Evolutionary conservation across 2,329 filamentous ascomycete genomes (phyloP).

Genomic region (Domatiomyces globalis): DNA sequence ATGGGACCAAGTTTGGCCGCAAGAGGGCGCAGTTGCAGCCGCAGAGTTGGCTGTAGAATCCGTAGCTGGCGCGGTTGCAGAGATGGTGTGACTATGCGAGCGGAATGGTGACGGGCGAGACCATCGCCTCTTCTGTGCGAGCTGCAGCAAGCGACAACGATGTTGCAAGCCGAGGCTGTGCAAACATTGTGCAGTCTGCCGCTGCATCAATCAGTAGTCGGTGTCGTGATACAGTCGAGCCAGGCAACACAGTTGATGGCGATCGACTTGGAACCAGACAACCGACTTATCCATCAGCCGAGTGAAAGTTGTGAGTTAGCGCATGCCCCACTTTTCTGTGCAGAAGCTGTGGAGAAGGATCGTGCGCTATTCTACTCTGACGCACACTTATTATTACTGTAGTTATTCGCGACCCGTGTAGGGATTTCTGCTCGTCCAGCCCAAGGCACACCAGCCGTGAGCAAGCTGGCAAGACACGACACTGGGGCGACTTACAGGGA

Average conservation of each 20-base stretch:
- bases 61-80: no score
- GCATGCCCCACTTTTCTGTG: no score
- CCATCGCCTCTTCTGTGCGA: background rate
- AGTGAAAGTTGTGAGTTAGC: no score
- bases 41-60: background rate
- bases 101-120: background rate
- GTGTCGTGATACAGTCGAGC: background rate
- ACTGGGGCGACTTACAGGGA: background rate
- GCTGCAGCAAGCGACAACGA: background rate
- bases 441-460: no score
- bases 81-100: background rate
- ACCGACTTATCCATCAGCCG: no score
- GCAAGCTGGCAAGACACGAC: background rate
- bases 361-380: no score
- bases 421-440: no score
- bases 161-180: background rate
- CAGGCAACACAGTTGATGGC: background rate
- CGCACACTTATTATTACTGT: no score
- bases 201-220: background rate
- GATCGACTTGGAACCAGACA: no score
- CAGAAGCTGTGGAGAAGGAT: no score
- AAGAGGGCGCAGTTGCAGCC: background rate
- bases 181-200: background rate
- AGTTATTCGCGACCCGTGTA: no score
- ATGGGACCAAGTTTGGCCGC: background rate